Conservation (phyloP, 2,329 filamentous ascomycete species). For the Claviceps humidiphila region DNA sequence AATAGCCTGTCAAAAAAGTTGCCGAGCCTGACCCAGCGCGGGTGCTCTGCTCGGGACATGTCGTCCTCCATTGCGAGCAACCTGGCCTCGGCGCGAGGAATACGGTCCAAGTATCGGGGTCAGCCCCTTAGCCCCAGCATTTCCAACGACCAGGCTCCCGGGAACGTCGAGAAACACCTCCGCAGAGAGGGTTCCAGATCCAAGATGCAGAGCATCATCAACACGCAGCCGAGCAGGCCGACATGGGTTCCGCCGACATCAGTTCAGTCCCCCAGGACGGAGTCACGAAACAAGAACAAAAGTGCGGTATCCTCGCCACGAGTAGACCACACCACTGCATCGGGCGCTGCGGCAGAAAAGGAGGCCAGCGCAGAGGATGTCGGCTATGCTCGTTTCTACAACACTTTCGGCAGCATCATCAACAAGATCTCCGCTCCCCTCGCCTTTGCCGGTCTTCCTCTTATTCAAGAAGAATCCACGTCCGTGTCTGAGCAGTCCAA, state of each 20-base stretch:
- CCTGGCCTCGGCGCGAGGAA: constrained; percentile 72
- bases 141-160: constrained; percentile 60
- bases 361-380: constrained; percentile 44
- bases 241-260: constrained; percentile 35
- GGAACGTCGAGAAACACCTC: constrained; percentile 48
- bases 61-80: constrained; percentile 81
- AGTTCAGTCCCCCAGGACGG: constrained; percentile 12
- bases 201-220: constrained; percentile 44
- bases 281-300: constrained; percentile 14
- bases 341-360: constrained; percentile 4
- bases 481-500: constrained; percentile 12
- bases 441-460: constrained; percentile 81
- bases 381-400: constrained; percentile 84
- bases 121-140: constrained; percentile 60
- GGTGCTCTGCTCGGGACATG: constrained; percentile 50
- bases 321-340: constrained; percentile 10
- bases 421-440: constrained; percentile 80
- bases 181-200: constrained; percentile 35
- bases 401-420: constrained; percentile 76
- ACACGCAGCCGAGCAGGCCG: constrained; percentile 37
- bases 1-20: constrained; percentile 11
- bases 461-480: constrained; percentile 41
- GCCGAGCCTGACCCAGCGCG: constrained; percentile 25
- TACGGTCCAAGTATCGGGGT: constrained; percentile 49
- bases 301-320: constrained; percentile 12